Conservation (phyloP, 805 yeast genomes). For the Yarrowia phangngaensis region DNA sequence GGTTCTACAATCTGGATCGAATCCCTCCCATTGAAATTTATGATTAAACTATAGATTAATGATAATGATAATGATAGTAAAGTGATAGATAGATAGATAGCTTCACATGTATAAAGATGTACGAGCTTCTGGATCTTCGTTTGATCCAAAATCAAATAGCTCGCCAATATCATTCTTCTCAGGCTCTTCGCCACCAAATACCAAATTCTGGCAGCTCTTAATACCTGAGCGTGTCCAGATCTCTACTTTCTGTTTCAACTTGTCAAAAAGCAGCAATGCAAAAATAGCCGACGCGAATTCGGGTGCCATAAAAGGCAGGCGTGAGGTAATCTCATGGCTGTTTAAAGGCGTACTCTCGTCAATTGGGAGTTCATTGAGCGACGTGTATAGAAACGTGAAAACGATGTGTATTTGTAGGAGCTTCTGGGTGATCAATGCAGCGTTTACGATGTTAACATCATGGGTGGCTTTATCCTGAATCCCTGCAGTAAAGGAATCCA, state of each 20-base stretch:
- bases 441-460: background rate
- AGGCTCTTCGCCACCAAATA: background rate
- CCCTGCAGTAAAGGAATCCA: slow-evolving; percentile 6
- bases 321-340: background rate
- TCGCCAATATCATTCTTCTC: slow-evolving; percentile 8
- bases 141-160: slow-evolving; percentile 9
- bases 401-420: slow-evolving; percentile 9
- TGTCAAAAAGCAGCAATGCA: slow-evolving; percentile 1
- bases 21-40: slow-evolving; percentile 94
- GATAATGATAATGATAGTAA: no score
- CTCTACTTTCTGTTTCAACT: slow-evolving; percentile 16
- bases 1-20: slow-evolving; percentile 93
- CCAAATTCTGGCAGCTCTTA: background rate
- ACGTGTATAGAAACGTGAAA: slow-evolving; percentile 5
- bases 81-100: no score
- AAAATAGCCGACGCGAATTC: slow-evolving; percentile 5
- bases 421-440: slow-evolving; percentile 1
- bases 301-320: slow-evolving; percentile 2
- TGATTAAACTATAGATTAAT: slow-evolving; percentile 44
- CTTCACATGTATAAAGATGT: no score
- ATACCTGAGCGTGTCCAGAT: slow-evolving; percentile 6
- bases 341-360: slow-evolving; percentile 4
- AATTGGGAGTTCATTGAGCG: background rate
- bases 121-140: background rate
- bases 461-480: background rate